These are phyloP conservation scores for Acanthamoeba lenticulata DNA, from an alignment of 208 protist species.

Conservation along the genomic window DNA sequence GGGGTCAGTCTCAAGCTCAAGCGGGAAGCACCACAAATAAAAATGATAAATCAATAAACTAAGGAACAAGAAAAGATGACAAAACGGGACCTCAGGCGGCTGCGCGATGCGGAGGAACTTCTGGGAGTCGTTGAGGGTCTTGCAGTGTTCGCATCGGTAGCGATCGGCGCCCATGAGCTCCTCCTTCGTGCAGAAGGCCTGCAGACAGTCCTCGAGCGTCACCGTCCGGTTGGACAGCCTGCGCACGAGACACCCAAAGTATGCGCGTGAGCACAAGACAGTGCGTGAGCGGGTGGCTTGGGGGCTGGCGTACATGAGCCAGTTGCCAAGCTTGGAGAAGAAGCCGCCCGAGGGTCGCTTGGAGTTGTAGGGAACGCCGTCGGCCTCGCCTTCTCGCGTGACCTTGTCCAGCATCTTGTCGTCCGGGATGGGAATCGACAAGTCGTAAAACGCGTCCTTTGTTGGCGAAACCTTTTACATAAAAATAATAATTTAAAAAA, in stretches of 20 bases:
- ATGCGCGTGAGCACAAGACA: not conserved
- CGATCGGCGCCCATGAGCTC: constrained; percentile 27
- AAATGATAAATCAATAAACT: not conserved
- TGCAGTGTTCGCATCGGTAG: constrained; percentile 71
- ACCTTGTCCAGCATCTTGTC: constrained; percentile 9
- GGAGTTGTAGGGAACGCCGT: not conserved
- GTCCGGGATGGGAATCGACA: constrained; percentile 47
- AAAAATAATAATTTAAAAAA: not conserved
- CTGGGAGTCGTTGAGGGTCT: not conserved
- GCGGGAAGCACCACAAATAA: too few species aligned
- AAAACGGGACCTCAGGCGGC: not conserved
- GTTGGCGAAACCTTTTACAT: not conserved
- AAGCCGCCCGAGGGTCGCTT: not conserved
- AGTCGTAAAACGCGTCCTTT: constrained; percentile 53
- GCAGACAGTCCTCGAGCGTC: constrained; percentile 62
- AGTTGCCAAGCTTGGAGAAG: not conserved
- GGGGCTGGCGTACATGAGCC: not conserved
- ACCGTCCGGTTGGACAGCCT: constrained; percentile 21
- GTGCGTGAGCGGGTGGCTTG: too few species aligned
- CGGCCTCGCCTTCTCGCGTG: not conserved
- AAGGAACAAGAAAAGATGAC: not conserved
- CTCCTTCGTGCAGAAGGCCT: constrained; percentile 58
- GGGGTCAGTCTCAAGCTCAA: not conserved
- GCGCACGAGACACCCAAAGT: not conserved
- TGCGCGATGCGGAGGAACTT: not conserved